These are phyloP conservation scores for Plasmodium gaboni DNA, from an alignment of 169 alveolate genomes.

Conservation along the genomic window DNA sequence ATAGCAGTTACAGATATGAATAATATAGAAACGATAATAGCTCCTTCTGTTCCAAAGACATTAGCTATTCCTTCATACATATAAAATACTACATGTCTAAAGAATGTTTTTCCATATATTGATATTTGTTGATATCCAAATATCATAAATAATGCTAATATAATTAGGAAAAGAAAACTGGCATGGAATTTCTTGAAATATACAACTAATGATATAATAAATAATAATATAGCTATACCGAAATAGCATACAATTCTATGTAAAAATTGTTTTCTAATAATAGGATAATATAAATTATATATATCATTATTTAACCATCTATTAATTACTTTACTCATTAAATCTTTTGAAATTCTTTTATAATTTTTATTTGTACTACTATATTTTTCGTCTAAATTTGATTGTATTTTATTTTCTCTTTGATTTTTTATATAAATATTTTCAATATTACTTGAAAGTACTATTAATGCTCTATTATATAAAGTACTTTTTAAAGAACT, in stretches of 20 bases:
- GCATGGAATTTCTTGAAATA: constrained; percentile 72
- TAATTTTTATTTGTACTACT: constrained; percentile 36
- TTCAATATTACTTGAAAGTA: constrained; percentile 75
- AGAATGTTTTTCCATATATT: constrained; percentile 34
- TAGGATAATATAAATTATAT: constrained; percentile 58
- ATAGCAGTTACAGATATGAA: constrained; percentile 53
- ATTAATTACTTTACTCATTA: constrained; percentile 77
- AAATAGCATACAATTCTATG: constrained; percentile 54
- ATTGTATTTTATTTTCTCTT: constrained; percentile 65
- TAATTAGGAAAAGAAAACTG: constrained; percentile 44
- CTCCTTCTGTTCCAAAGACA: constrained; percentile 77
- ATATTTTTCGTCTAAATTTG: constrained; percentile 45
- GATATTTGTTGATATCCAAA: constrained; percentile 75
- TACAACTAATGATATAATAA: constrained; percentile 30
- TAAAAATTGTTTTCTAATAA: constrained; percentile 65
- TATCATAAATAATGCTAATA: constrained; percentile 53
- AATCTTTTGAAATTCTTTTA: constrained; percentile 65
- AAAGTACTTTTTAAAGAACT: constrained; percentile 64
- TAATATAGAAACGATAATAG: constrained; percentile 44
- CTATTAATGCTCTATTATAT: constrained; percentile 61
- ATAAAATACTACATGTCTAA: constrained; percentile 66
- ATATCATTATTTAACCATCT: constrained; percentile 76
- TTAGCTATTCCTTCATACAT: constrained; percentile 73
- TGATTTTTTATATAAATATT: constrained; percentile 74
- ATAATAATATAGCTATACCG: constrained; percentile 50